These are phyloP conservation scores for Cladophialophora yegresii DNA, from an alignment of 2,329 filamentous ascomycete species.

Conservation along the genomic window DNA sequence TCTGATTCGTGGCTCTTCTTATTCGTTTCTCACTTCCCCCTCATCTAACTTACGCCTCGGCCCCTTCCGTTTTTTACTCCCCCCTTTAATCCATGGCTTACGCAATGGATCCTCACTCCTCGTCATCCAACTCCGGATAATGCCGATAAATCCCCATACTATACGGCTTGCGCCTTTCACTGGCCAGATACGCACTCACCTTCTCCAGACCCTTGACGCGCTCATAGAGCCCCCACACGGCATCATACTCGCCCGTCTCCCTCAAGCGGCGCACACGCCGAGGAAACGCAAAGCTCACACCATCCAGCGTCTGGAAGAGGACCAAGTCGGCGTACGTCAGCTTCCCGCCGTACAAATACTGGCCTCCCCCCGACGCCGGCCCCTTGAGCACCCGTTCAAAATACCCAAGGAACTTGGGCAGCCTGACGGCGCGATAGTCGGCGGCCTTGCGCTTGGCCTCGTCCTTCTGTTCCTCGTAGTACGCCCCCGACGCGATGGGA, in stretches of 20 bases:
- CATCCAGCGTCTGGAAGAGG: slow-evolving; percentile 69
- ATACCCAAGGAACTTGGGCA: slow-evolving; percentile 73
- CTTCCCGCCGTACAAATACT: slow-evolving; percentile 66
- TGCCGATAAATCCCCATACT: slow-evolving; percentile 67
- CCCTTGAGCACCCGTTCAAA: slow-evolving; percentile 66
- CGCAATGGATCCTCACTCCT: slow-evolving; percentile 38
- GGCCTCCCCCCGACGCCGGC: slow-evolving; percentile 59
- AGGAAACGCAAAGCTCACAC: slow-evolving; percentile 65
- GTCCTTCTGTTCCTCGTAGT: slow-evolving; percentile 75
- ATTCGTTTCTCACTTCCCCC: too few relatives aligned
- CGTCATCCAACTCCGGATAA: slow-evolving; percentile 70
- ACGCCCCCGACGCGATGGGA: slow-evolving; percentile 60
- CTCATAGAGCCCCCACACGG: slow-evolving; percentile 65
- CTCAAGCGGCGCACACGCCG: slow-evolving; percentile 62
- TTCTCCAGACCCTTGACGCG: slow-evolving; percentile 63
- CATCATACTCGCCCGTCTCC: slow-evolving; percentile 58
- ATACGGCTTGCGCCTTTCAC: slow-evolving; percentile 64
- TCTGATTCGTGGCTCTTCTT: too few relatives aligned
- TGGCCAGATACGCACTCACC: slow-evolving; percentile 69
- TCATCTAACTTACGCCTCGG: neutral
- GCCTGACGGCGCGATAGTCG: slow-evolving; percentile 61
- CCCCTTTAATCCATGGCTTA: neutral
- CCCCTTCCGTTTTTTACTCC: neutral
- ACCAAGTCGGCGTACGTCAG: slow-evolving; percentile 74
- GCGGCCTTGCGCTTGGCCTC: slow-evolving; percentile 62